Evolutionary conservation across 176 grass and related monocot genomes (phyloP).

Genomic region (Leersia perrieri): DNA sequence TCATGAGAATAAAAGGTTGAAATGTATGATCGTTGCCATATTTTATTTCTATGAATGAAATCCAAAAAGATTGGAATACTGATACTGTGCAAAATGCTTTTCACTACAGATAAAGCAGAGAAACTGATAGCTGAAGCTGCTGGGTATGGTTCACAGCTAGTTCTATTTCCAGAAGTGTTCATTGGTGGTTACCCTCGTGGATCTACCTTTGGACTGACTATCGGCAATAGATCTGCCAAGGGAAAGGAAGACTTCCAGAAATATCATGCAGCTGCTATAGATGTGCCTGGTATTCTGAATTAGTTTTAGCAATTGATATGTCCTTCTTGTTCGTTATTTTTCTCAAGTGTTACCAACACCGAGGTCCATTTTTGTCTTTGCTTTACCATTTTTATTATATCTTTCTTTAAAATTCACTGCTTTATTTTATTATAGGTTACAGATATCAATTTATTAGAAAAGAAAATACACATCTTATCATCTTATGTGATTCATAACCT

Average conservation of each 20-base stretch:
- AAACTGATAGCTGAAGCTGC: constrained; percentile 78
- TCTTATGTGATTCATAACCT: background rate
- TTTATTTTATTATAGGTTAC: background rate
- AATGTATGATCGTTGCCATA: background rate
- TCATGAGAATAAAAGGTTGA: background rate
- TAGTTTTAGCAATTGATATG: background rate
- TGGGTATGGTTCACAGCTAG: constrained; percentile 72
- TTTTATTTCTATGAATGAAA: constrained; percentile 2
- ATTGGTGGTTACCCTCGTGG: constrained; percentile 89
- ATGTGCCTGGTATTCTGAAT: constrained; percentile 79
- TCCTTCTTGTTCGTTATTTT: background rate
- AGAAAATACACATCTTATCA: background rate
- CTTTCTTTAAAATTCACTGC: background rate
- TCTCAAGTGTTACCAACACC: background rate
- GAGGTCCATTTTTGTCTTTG: constrained; percentile 19
- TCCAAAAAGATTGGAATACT: background rate
- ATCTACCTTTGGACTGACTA: constrained; percentile 72
- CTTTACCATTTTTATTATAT: background rate
- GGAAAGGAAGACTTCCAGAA: constrained; percentile 89
- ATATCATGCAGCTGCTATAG: constrained; percentile 80
- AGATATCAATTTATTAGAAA: background rate
- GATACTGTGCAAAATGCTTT: constrained; percentile 13
- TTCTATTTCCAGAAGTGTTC: constrained; percentile 93
- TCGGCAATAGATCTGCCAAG: constrained; percentile 69
- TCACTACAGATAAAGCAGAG: constrained; percentile 70